Base-by-base conservation (phyloP, 805 yeast genomes). In the Saccharomycopsis capsularis region DNA sequence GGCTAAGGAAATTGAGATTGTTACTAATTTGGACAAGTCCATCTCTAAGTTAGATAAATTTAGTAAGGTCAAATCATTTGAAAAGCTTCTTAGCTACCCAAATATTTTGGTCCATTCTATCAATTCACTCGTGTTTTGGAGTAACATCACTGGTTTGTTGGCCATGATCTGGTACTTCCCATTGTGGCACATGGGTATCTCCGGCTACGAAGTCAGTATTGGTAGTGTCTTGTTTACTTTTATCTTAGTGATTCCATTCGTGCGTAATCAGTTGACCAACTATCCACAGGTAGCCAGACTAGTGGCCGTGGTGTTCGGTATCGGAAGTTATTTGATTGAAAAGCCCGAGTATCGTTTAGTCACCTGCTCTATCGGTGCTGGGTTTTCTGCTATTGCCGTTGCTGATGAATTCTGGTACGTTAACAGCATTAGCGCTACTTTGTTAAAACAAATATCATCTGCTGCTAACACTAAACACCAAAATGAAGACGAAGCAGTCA, bases 161-260 rank as follows among this genome's bases (percentile, higher is more conserved):
- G 75, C 93, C 49, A 81, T 93, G 60, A 81, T 93, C 44, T 93
- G 99, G 99, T 87, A 86, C 68, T 93, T 93, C 73, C 99, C 99
- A 9, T 71, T 93, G 54, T 93, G 99, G 99, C 78, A 85, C 62
- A 89, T 93, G 97, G 98, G 97, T 4, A 83, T 93, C 40, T 85
- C 95, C 1, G 99, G 99, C 3, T 90, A 85, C 63, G 99, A 93
- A 66, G 84, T 84, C 0, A 74, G 80, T 2, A 70, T 87, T 42
- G 60, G 78, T 4, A 67, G 79, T 21, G 68, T 81, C 35, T 47
- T 79, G 9, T 73, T 85, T 2, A 88, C 95, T 1, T 51, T 81
- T 13, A 37, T 85, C 2, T 66, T 84, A 24, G 65, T 65, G 3
- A 55, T 81, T 15, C 71, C 78, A 15, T 66, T 68, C n/a, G 29